phyloP scores from a whole-genome alignment of 805 yeast genomes.

The Yarrowia sp. region DNA sequence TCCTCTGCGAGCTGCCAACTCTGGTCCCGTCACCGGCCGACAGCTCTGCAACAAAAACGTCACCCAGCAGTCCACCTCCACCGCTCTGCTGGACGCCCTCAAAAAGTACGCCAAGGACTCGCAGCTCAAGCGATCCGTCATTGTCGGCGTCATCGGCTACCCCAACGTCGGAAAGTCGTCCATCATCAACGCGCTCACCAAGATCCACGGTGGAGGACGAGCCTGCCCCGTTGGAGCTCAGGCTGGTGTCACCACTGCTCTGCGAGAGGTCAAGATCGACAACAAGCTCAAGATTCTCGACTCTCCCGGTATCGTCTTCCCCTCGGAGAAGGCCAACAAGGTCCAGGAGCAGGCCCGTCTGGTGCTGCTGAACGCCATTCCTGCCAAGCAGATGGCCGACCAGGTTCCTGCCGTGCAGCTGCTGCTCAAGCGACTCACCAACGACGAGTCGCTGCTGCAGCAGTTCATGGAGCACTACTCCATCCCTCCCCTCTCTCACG shows the following conservation, averaged over 20 bases:
- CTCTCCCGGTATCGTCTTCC: conserved; percentile 98
- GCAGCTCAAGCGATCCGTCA: conserved; percentile 80
- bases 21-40: conserved; percentile 65
- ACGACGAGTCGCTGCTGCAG: conserved; percentile 62
- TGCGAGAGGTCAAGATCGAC: conserved; percentile 90
- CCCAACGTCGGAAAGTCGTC: conserved; percentile 98
- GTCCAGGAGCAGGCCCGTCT: conserved; percentile 81
- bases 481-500: conserved; percentile 74
- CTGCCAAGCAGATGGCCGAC: conserved; percentile 80
- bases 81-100: conserved; percentile 70
- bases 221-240: conserved; percentile 97
- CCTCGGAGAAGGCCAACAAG: conserved; percentile 46
- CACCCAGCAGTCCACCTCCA: conserved; percentile 68
- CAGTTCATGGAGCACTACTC: conserved; percentile 70
- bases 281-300: conserved; percentile 84
- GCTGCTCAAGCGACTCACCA: conserved; percentile 71
- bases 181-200: conserved; percentile 76
- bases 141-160: conserved; percentile 95
- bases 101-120: conserved; percentile 82
- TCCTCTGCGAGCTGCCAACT: conserved; percentile 64
- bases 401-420: conserved; percentile 78
- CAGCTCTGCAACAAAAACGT: conserved; percentile 68
- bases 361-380: conserved; percentile 82
- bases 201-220: conserved; percentile 62
- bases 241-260: conserved; percentile 92